Evolutionary conservation across 768 basidiomycete species (phyloP).

Genomic region (Omphalotus guepiniiformis): DNA sequence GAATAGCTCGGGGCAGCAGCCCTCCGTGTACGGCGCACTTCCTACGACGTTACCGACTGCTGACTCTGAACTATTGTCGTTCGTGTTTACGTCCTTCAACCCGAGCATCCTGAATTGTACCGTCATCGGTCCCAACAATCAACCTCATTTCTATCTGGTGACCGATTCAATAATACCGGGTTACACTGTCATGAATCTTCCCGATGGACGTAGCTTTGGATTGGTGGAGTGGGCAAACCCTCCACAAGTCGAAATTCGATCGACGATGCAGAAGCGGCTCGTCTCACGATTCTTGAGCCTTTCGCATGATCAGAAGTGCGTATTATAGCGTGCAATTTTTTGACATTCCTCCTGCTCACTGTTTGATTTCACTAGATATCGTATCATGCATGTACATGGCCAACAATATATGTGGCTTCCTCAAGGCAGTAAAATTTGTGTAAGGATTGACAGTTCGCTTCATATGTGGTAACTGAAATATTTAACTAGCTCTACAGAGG

Average conservation of each 20-base stretch:
- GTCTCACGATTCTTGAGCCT: conserved; percentile 53
- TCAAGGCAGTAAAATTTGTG: conserved; percentile 47
- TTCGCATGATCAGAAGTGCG: conserved; percentile 40
- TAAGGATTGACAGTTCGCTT: conserved; percentile 23
- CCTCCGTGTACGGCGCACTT: conserved; percentile 12
- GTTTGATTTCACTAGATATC: conserved; percentile 25
- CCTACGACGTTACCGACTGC: conserved; percentile 15
- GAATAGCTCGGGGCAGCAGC: neutral
- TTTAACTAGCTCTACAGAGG: conserved; percentile 43
- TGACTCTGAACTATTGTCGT: conserved; percentile 27
- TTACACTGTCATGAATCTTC: conserved; percentile 51
- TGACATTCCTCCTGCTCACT: neutral
- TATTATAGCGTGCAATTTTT: neutral
- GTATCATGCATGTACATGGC: conserved; percentile 50
- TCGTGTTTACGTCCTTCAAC: conserved; percentile 48
- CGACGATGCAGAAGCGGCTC: conserved; percentile 42
- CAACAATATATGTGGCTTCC: conserved; percentile 54
- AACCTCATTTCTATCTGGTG: conserved; percentile 43
- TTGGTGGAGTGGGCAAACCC: conserved; percentile 55
- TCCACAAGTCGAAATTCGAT: conserved; percentile 50
- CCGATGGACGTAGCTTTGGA: conserved; percentile 41
- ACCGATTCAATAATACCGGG: conserved; percentile 48
- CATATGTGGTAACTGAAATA: neutral
- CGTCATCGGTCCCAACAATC: conserved; percentile 47
- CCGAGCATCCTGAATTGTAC: conserved; percentile 51